Percentiles rank a stretch among this genome's conserved stretches.
Evolutionary conservation across 2,329 filamentous ascomycete species (phyloP).

Genomic region (Ciborinia camelliae): DNA sequence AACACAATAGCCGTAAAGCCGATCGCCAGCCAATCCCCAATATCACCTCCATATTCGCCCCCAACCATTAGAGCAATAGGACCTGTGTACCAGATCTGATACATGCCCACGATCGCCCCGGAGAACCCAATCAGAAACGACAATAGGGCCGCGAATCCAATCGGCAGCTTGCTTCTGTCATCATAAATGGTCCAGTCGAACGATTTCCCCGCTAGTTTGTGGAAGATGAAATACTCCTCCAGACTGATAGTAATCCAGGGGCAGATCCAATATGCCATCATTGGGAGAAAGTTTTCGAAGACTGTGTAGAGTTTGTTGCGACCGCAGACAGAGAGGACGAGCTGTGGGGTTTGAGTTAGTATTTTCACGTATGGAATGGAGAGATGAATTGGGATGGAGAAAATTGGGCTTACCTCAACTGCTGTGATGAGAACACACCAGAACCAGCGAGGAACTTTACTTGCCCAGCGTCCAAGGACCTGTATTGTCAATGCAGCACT

Average conservation of each 20-base stretch:
- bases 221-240: conserved; percentile 65
- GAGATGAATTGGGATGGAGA: not conserved
- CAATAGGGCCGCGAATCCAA: conserved; percentile 57
- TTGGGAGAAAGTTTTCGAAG: conserved; percentile 51
- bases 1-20: conserved; percentile 47
- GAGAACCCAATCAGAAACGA: conserved; percentile 61
- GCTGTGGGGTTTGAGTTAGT: not conserved
- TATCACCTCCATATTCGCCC: conserved; percentile 47
- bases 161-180: conserved; percentile 53
- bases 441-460: conserved; percentile 55
- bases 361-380: too few relatives aligned
- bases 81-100: conserved; percentile 63
- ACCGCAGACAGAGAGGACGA: conserved; percentile 23
- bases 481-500: conserved; percentile 62
- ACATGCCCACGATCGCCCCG: conserved; percentile 65
- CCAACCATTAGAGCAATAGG: conserved; percentile 57
- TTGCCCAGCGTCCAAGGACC: conserved; percentile 56
- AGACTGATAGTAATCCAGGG: conserved; percentile 54
- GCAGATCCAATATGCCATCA: conserved; percentile 58
- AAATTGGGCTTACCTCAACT: conserved; percentile 20
- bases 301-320: conserved; percentile 24
- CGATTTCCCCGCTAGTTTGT: conserved; percentile 50
- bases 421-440: conserved; percentile 37
- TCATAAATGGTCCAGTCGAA: conserved; percentile 57
- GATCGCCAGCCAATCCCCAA: conserved; percentile 52